Base-by-base conservation (phyloP, 1,139 yeast species). In the Debaryomyces coudertii region DNA sequence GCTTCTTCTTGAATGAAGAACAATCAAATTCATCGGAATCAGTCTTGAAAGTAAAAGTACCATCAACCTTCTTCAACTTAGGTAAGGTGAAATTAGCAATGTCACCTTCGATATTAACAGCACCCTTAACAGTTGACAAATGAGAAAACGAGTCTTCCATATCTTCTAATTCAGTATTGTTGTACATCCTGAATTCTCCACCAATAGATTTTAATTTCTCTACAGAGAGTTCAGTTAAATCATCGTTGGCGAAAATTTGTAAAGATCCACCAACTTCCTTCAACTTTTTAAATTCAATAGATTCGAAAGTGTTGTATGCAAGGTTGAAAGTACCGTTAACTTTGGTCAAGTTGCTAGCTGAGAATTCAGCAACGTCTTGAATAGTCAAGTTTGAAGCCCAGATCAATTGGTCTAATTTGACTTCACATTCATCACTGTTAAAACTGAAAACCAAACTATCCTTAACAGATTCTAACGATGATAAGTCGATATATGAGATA, bases 381-480 rank as follows among this genome's bases (percentile, higher is more conserved):
- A 75, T 57, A 47, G 79, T 73, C 55, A 75, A 63, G 63, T 74
- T 73, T 41, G 77, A 65, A 34, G 79, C 77, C 73, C 74, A 71
- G 37, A 54, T 45, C 60, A 75, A 71, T 45, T 58, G 48, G 52
- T 73, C 71, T 55, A 75, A 62, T 37, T 55, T 61, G 50, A 75
- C 66, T 33, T 65, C 62, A 57, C 76, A 71, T 37, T 69, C 59
- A 59, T 74, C 79, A 53, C 66, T 62, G 66, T 75, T 75, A 68
- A 75, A 75, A 51, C 73, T 63, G 49, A 75, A 62, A 47, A 71
- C 67, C 57, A 75, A 66, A 47, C 63, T 63, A 48, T 70, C 71
- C 35, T 65, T 50, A 44, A 72, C 77, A 15, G 63, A 46, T 54
- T 65, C 48, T 56, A 75, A 69, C 45, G 59, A 59, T n/a, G 60